A percentile compares a stretch with the other conserved stretches of the same genome.
Evolutionary conservation across 345 rosid species (phyloP).

Genomic region (Corchorus olitorius): DNA sequence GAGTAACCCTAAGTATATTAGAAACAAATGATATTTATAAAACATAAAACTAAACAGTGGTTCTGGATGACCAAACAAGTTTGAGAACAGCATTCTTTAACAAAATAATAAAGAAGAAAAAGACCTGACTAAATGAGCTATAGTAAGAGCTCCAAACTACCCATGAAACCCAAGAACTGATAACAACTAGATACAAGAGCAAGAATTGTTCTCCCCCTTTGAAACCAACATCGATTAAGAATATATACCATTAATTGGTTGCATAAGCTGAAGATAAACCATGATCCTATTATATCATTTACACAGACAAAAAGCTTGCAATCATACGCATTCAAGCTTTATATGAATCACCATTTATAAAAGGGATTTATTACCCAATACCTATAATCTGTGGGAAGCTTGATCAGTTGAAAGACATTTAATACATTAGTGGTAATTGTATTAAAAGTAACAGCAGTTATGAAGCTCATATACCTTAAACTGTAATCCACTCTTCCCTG

Average conservation of each 20-base stretch:
- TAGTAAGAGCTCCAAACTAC: no score
- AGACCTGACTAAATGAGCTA: not conserved
- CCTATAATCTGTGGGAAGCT: not conserved
- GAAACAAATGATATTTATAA: no score
- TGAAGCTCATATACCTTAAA: conserved; percentile 46
- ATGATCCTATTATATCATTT: no score
- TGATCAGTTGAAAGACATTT: not conserved
- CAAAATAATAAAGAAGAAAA: not conserved
- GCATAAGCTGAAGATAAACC: no score
- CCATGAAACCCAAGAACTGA: not conserved
- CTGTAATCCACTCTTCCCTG: conserved; percentile 36
- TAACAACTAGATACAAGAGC: no score
- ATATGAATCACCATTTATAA: no score
- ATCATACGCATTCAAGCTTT: no score
- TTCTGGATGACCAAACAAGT: not conserved
- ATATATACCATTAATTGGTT: no score
- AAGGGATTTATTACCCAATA: not conserved
- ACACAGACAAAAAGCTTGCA: no score
- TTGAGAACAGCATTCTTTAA: not conserved
- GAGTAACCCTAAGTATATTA: not conserved
- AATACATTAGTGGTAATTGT: not conserved
- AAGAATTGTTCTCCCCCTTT: not conserved
- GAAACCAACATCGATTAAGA: not conserved
- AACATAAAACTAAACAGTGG: not conserved
- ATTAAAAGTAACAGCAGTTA: not conserved